Conservation (phyloP, 345 rosid species). For the Euphorbia tirucalli region DNA sequence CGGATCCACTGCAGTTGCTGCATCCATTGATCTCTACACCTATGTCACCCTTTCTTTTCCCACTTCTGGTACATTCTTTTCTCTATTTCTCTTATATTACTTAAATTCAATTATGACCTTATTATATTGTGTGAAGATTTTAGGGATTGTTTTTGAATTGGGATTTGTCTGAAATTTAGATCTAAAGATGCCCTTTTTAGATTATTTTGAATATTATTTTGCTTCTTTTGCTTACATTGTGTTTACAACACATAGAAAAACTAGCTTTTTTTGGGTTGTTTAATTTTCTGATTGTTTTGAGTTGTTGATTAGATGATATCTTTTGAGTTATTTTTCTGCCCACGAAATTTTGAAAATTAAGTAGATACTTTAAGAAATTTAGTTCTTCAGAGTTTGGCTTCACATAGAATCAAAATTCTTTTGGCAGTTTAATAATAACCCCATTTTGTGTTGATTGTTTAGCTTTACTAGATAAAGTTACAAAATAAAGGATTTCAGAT, state of each 20-base stretch:
- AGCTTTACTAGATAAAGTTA: background rate
- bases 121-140: background rate
- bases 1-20: slow-evolving; percentile 88
- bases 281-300: too few relatives aligned
- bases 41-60: slow-evolving; percentile 54
- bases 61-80: slow-evolving; percentile 41
- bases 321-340: too few relatives aligned
- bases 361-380: too few relatives aligned
- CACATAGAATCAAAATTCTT: background rate
- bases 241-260: background rate
- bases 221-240: slow-evolving; percentile 2
- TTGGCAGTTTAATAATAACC: too few relatives aligned
- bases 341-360: too few relatives aligned
- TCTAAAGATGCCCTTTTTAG: slow-evolving; percentile 21
- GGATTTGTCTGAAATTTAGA: too few relatives aligned
- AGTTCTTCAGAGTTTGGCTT: background rate
- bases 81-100: too few relatives aligned
- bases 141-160: slow-evolving; percentile 20
- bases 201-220: too few relatives aligned
- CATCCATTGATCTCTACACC: slow-evolving; percentile 84
- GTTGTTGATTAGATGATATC: too few relatives aligned
- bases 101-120: background rate
- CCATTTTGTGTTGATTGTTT: background rate
- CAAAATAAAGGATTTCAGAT: background rate
- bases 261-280: background rate